A percentile compares a stretch with the other conserved stretches of the same genome.
Conservation (phyloP, 148 eudicot genomes). For the Silene latifolia region DNA sequence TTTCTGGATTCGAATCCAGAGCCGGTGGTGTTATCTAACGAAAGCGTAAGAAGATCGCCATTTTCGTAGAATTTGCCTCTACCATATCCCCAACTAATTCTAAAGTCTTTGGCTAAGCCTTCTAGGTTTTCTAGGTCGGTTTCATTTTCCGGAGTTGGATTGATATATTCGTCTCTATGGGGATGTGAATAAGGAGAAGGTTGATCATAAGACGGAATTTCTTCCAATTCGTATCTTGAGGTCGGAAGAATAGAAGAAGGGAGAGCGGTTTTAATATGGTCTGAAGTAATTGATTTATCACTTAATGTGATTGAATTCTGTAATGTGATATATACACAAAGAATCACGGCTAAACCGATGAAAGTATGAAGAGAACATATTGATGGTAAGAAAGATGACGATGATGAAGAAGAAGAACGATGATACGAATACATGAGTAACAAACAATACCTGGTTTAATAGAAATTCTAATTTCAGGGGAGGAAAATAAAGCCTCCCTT, state of each 20-base stretch:
- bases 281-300: constrained; percentile 25
- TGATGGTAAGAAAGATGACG: constrained; percentile 23
- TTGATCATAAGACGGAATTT: background rate
- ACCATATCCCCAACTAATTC: constrained; percentile 37
- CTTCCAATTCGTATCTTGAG: constrained; percentile 12
- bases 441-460: background rate
- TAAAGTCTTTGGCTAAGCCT: constrained; percentile 32
- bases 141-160: background rate
- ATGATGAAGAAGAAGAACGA: constrained; percentile 14
- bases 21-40: constrained; percentile 34
- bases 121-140: constrained; percentile 11
- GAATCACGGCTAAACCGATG: constrained; percentile 28
- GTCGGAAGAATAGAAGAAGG: constrained; percentile 8
- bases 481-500: constrained; percentile 9
- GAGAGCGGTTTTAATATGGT: constrained; percentile 14
- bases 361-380: constrained; percentile 34
- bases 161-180: no score
- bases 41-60: constrained; percentile 32
- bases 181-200: no score
- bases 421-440: constrained; percentile 18
- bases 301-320: constrained; percentile 37
- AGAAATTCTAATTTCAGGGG: background rate
- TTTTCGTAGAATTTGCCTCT: constrained; percentile 33
- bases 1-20: constrained; percentile 40
- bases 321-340: constrained; percentile 35